Percentiles rank a stretch among this genome's conserved stretches.
These are phyloP conservation scores for Nemania sp. DNA, from an alignment of 2,329 filamentous ascomycete genomes.

Conservation along the genomic window DNA sequence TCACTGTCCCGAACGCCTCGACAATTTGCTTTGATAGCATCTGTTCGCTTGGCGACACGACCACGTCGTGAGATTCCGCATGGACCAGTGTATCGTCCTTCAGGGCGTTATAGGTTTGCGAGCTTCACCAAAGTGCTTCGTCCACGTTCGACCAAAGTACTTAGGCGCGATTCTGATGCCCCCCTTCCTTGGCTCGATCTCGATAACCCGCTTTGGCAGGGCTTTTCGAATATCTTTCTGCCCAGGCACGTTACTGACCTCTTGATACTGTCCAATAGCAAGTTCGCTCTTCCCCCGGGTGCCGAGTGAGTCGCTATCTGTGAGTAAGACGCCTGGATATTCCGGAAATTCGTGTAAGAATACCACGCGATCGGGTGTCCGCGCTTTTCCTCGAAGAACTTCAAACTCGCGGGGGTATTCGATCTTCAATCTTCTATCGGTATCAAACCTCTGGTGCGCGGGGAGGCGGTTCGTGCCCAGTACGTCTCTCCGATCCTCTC, in stretches of 20 bases:
- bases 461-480: constrained; percentile 48
- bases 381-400: constrained; percentile 22
- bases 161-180: constrained; percentile 12
- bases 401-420: constrained; percentile 34
- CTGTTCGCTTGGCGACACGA: neutral
- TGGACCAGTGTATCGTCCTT: neutral
- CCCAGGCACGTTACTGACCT: neutral
- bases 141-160: constrained; percentile 11
- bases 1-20: neutral
- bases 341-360: constrained; percentile 32
- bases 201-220: constrained; percentile 4
- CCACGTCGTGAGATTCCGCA: neutral
- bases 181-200: constrained; percentile 34
- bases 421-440: constrained; percentile 22
- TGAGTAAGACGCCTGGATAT: constrained; percentile 13
- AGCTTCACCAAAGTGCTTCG: constrained; percentile 6
- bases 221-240: neutral
- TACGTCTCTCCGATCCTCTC: constrained; percentile 50
- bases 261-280: constrained; percentile 22
- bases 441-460: constrained; percentile 40
- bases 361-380: constrained; percentile 38
- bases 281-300: constrained; percentile 33
- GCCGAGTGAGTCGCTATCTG: constrained; percentile 30
- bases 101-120: too few species aligned
- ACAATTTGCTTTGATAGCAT: neutral